A percentile compares a stretch with the other conserved stretches of the same genome.
Conservation (phyloP, 2,329 filamentous ascomycete genomes). For the Colletotrichum falcatum region DNA sequence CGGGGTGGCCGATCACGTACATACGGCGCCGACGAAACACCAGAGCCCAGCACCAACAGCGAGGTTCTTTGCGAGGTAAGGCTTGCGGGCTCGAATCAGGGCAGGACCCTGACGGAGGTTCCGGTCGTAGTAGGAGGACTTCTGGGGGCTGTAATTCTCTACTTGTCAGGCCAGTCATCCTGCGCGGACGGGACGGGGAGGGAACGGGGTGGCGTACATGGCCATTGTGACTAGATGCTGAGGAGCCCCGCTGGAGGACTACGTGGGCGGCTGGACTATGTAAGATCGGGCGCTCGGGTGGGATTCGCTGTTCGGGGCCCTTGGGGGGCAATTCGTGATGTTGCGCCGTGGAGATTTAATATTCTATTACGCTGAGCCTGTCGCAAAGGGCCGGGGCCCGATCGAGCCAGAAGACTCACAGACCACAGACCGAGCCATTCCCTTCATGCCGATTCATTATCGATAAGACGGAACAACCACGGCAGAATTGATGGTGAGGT, state of each 20-base stretch:
- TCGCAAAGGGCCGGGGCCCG: slow-evolving; percentile 28
- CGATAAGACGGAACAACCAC: slow-evolving; percentile 34
- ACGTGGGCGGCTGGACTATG: neutral
- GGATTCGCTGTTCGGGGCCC: neutral
- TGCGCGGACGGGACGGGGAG: slow-evolving; percentile 1
- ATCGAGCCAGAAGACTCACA: slow-evolving; percentile 23
- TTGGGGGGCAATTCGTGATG: slow-evolving; percentile 6
- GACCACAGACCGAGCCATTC: slow-evolving; percentile 12
- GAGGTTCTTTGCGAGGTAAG: slow-evolving; percentile 91
- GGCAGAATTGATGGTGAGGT: slow-evolving; percentile 40
- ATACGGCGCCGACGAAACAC: slow-evolving; percentile 84
- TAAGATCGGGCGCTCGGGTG: neutral
- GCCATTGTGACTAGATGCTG: slow-evolving; percentile 19
- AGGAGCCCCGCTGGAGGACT: neutral
- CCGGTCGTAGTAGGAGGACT: slow-evolving; percentile 89
- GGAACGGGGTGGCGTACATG: slow-evolving; percentile 15
- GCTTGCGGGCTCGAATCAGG: slow-evolving; percentile 89
- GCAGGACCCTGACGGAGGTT: slow-evolving; percentile 87
- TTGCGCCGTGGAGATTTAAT: slow-evolving; percentile 31
- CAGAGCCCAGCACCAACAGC: slow-evolving; percentile 82
- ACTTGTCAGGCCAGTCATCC: slow-evolving; percentile 35
- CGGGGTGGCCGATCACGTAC: slow-evolving; percentile 69
- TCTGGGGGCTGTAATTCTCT: slow-evolving; percentile 54
- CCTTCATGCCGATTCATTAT: slow-evolving; percentile 23
- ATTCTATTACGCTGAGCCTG: neutral